phyloP scores from a whole-genome alignment of 2,329 filamentous ascomycete genomes.

The Bipolaris cookei region DNA sequence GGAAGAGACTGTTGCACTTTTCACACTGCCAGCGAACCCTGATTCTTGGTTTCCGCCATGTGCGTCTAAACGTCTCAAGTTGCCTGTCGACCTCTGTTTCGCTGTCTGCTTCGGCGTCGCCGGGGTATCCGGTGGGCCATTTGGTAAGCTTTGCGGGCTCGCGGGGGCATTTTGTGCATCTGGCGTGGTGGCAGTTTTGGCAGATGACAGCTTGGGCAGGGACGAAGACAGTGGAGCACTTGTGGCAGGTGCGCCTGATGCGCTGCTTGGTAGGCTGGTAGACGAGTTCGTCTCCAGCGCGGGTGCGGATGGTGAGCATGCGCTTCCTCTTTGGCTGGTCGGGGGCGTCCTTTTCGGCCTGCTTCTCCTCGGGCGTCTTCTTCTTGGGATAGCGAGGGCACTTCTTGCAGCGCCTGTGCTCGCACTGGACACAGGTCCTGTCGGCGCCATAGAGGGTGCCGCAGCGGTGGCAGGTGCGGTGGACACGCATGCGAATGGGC shows the following conservation, averaged over 20 bases:
- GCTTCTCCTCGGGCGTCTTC: slow-evolving; percentile 55
- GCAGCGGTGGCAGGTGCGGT: slow-evolving; percentile 82
- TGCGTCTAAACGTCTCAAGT: slow-evolving; percentile 41
- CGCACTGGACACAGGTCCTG: slow-evolving; percentile 77
- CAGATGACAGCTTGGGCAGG: slow-evolving; percentile 64
- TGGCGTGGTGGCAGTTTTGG: slow-evolving; percentile 70
- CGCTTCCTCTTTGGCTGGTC: slow-evolving; percentile 58
- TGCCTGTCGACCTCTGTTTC: slow-evolving; percentile 41
- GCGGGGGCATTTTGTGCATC: slow-evolving; percentile 81
- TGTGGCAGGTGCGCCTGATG: slow-evolving; percentile 76
- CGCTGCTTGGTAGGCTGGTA: slow-evolving; percentile 75
- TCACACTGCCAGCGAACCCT: slow-evolving; percentile 62
- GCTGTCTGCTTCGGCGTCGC: slow-evolving; percentile 58
- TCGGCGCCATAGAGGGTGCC: slow-evolving; percentile 73
- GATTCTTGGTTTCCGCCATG: slow-evolving; percentile 54
- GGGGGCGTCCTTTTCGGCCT: slow-evolving; percentile 37
- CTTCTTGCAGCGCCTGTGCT: slow-evolving; percentile 79
- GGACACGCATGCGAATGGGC: slow-evolving; percentile 77
- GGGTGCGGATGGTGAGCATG: slow-evolving; percentile 68
- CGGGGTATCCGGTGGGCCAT: slow-evolving; percentile 73
- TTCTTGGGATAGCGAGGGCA: slow-evolving; percentile 77
- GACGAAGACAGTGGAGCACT: slow-evolving; percentile 69
- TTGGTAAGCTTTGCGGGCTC: slow-evolving; percentile 75
- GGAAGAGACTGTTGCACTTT: slow-evolving; percentile 66
- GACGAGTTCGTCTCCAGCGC: slow-evolving; percentile 71